Evolutionary conservation across 2,329 filamentous ascomycete genomes (phyloP), one percentile per base, ranked within the genome.

Genomic region (Botrytis deweyae): DNA sequence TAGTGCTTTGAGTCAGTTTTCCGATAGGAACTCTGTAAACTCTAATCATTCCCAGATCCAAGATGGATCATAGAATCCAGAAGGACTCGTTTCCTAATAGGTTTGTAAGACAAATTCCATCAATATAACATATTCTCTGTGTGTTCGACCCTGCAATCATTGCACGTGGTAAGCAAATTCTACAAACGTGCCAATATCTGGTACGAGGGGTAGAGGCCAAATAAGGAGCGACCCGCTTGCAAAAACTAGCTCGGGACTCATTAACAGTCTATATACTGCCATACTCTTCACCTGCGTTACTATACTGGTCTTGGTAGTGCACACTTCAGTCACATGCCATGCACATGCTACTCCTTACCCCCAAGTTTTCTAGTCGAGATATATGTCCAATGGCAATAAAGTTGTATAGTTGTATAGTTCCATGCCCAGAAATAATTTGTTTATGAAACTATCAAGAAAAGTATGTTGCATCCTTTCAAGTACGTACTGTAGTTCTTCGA

Each of bases 121-220:
- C 6, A 3, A 55, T 18, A 16, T 16, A 29, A 0, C n/a, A 29
- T 55, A 25, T 18, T n/a, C 2, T 29, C 49, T 7, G 14, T 18
- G 3, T 25, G 25, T 7, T 55, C 2, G 25, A 52, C 22, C 6
- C 14, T 29, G n/a, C 25, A 29, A 55, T 29, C 14, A 55, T 16
- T 6, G 12, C 52, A 55, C 52, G 25, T 55, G 12, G 8, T 1
- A 29, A 0, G 2, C 0, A 29, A 29, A 16, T 8, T 0, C 3
- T 16, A 7, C 14, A 55, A 55, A 8, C n/a, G 16, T 55, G 25
- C 25, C 52, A 55, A 18, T 8, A 3, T 55, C 14, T 55, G n/a
- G 52, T 55, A 18, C 52, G n/a, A 16, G 14, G n/a, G n/a, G 14
- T 55, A 29, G 14, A 14, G 52, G 3, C 14, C 25, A 55, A 4